Base-by-base conservation (phyloP, 495 filamentous ascomycete genomes). In the Trichoderma asperelloides region DNA sequence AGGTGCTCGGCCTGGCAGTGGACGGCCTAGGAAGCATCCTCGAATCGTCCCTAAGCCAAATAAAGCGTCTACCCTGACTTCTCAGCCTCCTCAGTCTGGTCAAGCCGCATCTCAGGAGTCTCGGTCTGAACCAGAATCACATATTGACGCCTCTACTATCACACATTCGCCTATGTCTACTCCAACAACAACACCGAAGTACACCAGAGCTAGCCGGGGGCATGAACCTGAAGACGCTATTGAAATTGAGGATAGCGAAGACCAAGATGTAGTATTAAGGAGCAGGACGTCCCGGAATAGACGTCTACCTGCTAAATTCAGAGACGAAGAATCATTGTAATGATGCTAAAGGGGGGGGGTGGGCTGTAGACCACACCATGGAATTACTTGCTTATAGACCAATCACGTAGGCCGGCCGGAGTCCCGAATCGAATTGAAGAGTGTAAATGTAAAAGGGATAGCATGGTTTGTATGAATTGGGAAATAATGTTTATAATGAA, bases 1-100 rank as follows among this genome's bases (percentile, higher is more conserved):
- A 60, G 55, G 55, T 6, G 55, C 55, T 25, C 55, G 55, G 30
- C 55, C 55, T 30, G 55, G 55, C 27, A 60, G 55, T 11, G 55
- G 55, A 12, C 55, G 55, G 28, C 55, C 55, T 60, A 60, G 55
- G 28, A 60, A 60, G 55, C 55, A 60, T 30, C 55, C 55, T 60
- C 55, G 55, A 60, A 30, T 60, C 55, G 13, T 60, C 27, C 55
- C 23, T 15, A 27, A 25, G 55, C 55, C 55, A 60, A 27, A 9
- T 21, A 57, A 27, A 5, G 13, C n/a, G 43, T n/a, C 43, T n/a
- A 13, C n/a, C n/a, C 2, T n/a, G 55, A 60, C 55, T 30, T 13
- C 55, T 11, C 55, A 60, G 55, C 55, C 55, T 30, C 11, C 55
- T 33, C 25, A 60, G 12, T n/a, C 16, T 25, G 16, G 8, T 4